phyloP scores from a whole-genome alignment of 140 eudicot genomes.

The Cichorium intybus region DNA sequence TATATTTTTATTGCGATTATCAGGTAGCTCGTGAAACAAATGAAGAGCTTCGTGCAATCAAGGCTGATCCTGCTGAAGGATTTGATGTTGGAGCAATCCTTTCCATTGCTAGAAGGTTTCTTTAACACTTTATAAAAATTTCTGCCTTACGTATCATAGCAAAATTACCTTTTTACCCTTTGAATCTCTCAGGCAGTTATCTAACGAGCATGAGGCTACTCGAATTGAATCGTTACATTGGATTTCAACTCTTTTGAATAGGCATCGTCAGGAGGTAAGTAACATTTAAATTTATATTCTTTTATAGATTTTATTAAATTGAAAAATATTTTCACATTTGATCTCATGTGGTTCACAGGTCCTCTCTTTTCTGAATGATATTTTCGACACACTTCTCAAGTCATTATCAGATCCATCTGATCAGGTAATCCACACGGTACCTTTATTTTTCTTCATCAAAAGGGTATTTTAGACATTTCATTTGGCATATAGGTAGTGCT shows the following conservation, averaged over 20 bases:
- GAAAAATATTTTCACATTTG: slow-evolving; percentile 3
- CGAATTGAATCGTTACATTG: slow-evolving; percentile 90
- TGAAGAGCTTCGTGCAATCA: slow-evolving; percentile 74
- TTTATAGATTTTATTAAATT: neutral
- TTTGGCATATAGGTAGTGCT: slow-evolving; percentile 64
- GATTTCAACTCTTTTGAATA: slow-evolving; percentile 76
- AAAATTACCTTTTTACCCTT: neutral
- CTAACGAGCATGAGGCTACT: slow-evolving; percentile 89
- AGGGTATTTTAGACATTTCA: neutral
- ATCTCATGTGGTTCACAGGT: slow-evolving; percentile 52
- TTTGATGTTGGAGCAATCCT: slow-evolving; percentile 87
- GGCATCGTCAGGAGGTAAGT: slow-evolving; percentile 72
- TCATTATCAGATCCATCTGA: slow-evolving; percentile 88
- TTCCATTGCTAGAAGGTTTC: slow-evolving; percentile 68
- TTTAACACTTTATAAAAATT: slow-evolving; percentile 14
- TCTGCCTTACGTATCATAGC: neutral
- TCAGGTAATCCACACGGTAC: slow-evolving; percentile 46
- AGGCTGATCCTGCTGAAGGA: slow-evolving; percentile 81
- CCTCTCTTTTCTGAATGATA: slow-evolving; percentile 64
- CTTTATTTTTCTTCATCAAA: slow-evolving; percentile 2
- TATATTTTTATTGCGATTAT: slow-evolving; percentile 5
- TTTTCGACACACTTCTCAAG: slow-evolving; percentile 80
- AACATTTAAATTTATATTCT: neutral
- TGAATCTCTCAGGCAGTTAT: slow-evolving; percentile 61
- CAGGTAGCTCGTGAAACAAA: slow-evolving; percentile 95